phyloP scores from a whole-genome alignment of 345 rosid species.

The Angophora floribunda region DNA sequence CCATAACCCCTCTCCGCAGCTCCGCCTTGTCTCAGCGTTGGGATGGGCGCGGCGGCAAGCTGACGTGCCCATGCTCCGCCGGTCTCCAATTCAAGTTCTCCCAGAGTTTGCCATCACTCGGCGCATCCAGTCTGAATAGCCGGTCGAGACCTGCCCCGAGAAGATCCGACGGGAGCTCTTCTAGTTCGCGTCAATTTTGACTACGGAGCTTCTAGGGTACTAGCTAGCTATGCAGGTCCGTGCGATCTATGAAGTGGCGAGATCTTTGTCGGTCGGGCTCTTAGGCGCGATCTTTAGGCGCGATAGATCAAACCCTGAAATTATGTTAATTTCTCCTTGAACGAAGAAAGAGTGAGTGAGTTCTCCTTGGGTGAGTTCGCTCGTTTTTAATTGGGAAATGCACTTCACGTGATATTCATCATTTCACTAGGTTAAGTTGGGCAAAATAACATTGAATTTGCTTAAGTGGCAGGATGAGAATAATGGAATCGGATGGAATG shows the following conservation, averaged over 20 bases:
- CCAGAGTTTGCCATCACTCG: constrained; percentile 1
- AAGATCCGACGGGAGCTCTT: constrained; percentile 4
- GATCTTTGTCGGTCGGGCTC: background rate
- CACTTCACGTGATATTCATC: background rate
- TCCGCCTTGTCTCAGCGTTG: background rate
- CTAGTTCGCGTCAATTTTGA: background rate
- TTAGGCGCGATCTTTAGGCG: background rate
- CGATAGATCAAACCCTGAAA: background rate
- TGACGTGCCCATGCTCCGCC: background rate
- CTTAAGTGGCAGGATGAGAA: background rate
- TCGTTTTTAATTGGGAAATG: background rate
- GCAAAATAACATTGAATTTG: background rate
- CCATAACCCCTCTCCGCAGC: constrained; percentile 4
- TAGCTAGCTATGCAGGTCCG: background rate
- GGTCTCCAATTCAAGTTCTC: constrained; percentile 3
- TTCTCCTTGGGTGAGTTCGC: too few species aligned
- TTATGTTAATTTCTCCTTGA: background rate
- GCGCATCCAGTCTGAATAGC: background rate
- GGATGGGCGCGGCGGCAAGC: background rate
- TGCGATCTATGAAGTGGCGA: background rate
- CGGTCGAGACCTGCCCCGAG: constrained; percentile 4
- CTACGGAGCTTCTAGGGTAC: background rate
- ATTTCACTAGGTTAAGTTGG: background rate
- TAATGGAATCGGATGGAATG: background rate
- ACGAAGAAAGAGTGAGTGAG: background rate